Conservation (phyloP, 345 rosid genomes). For the Dovyalis caffra region DNA sequence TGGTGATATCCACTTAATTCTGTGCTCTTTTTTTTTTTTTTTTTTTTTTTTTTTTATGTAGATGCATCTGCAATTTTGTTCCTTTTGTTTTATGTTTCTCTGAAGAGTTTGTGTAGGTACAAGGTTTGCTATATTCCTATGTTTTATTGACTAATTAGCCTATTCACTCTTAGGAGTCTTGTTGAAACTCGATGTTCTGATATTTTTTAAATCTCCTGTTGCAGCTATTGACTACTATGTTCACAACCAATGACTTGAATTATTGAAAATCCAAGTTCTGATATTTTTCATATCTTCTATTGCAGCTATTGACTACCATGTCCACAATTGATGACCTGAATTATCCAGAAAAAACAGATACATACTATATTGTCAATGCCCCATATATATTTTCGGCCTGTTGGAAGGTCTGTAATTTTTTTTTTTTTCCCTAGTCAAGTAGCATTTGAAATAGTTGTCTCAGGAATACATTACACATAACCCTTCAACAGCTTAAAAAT, state of each 20-base stretch:
- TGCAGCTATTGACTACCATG: slow-evolving; percentile 82
- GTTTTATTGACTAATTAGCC: not conserved
- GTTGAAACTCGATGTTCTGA: not conserved
- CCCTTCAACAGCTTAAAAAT: not conserved
- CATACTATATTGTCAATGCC: slow-evolving; percentile 77
- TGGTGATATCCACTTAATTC: not conserved
- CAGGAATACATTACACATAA: not conserved
- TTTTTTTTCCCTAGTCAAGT: not conserved
- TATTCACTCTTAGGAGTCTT: not conserved
- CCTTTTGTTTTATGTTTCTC: not conserved
- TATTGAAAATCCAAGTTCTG: not conserved
- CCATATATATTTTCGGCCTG: slow-evolving; percentile 92
- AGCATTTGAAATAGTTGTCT: not conserved
- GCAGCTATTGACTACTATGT: not conserved
- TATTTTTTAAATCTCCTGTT: not conserved
- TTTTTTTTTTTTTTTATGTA: not conserved
- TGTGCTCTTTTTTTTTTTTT: not conserved
- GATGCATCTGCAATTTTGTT: not conserved
- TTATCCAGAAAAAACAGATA: slow-evolving; percentile 92
- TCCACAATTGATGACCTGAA: slow-evolving; percentile 86
- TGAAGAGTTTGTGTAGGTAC: not conserved
- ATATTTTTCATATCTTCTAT: slow-evolving; percentile 1
- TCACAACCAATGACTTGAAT: too few relatives aligned
- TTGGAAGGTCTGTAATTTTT: slow-evolving; percentile 59
- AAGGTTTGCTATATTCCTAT: not conserved